Evolutionary conservation across 768 basidiomycete species (phyloP).

Genomic region (Crassisporium funariophilum): DNA sequence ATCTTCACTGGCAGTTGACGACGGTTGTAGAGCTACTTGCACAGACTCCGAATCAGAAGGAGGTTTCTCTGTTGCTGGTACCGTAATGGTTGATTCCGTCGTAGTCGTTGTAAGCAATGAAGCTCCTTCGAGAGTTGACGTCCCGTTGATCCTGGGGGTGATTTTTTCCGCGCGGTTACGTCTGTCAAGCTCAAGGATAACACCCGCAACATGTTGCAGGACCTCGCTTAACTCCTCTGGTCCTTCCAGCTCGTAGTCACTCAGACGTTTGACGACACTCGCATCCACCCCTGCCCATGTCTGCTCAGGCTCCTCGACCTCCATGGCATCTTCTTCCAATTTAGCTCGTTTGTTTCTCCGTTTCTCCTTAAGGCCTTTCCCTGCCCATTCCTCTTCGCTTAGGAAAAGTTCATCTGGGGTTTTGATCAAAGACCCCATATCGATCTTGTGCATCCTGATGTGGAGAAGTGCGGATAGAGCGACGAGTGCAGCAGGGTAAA

Average conservation of each 20-base stretch:
- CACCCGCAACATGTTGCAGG: conserved; percentile 56
- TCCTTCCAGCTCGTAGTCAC: conserved; percentile 39
- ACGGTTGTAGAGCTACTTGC: background rate
- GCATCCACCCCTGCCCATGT: conserved; percentile 36
- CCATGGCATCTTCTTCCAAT: conserved; percentile 8
- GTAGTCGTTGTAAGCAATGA: too few species aligned
- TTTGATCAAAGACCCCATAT: conserved; percentile 53
- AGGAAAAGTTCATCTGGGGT: conserved; percentile 47
- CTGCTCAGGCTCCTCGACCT: conserved; percentile 24
- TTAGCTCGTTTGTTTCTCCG: conserved; percentile 5
- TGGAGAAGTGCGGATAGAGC: conserved; percentile 43
- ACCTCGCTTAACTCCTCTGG: conserved; percentile 56
- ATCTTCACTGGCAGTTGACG: conserved; percentile 40
- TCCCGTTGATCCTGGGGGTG: background rate
- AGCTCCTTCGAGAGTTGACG: too few species aligned
- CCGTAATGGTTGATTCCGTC: too few species aligned
- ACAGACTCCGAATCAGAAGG: too few species aligned
- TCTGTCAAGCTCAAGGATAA: conserved; percentile 48
- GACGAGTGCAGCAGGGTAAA: conserved; percentile 43
- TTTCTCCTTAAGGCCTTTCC: conserved; percentile 41
- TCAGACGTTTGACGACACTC: conserved; percentile 20
- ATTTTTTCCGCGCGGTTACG: conserved; percentile 15
- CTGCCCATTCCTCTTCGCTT: conserved; percentile 56
- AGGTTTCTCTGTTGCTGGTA: too few species aligned
- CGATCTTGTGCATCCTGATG: conserved; percentile 49